Evolutionary conservation across 306 rosid genomes (phyloP).

Genomic region (Pyrus bretschneideri): DNA sequence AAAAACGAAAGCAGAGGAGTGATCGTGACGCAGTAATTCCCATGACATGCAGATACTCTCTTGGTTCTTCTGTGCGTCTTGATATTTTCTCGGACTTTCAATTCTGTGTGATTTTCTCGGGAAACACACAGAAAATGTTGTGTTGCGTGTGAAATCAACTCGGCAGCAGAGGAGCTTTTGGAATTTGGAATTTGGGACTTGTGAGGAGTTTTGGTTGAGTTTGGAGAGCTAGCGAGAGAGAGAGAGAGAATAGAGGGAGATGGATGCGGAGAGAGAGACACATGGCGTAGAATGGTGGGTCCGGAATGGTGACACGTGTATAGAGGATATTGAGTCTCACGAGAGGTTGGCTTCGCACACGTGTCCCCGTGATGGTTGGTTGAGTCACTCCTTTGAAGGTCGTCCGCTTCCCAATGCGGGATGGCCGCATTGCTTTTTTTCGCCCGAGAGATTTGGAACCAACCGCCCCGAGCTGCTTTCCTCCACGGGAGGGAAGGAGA

Average conservation of each 20-base stretch:
- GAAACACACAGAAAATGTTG: slow-evolving; percentile 3
- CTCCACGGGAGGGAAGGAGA: no score
- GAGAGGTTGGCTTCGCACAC: slow-evolving; percentile 7
- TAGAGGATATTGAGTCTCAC: background rate
- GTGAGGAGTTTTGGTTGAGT: background rate
- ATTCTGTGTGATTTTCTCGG: slow-evolving; percentile 7
- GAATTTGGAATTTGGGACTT: background rate
- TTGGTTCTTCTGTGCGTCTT: background rate
- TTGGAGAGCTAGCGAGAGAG: background rate
- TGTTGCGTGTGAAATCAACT: background rate
- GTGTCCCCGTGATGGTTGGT: background rate
- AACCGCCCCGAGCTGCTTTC: no score
- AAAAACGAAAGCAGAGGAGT: background rate
- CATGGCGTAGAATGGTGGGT: slow-evolving; percentile 27
- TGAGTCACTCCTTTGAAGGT: slow-evolving; percentile 16
- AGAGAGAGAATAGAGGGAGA: background rate
- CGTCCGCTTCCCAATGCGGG: slow-evolving; percentile 49
- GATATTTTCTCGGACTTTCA: background rate
- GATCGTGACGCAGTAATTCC: background rate
- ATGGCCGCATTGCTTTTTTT: slow-evolving; percentile 9
- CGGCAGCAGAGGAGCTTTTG: background rate
- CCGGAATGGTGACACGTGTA: slow-evolving; percentile 44
- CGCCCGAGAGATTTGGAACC: slow-evolving; percentile 3
- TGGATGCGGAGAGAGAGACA: slow-evolving; percentile 18
- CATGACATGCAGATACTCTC: background rate